Base-by-base conservation (phyloP, 768 basidiomycete species). In the Termitomyces sp. region DNA sequence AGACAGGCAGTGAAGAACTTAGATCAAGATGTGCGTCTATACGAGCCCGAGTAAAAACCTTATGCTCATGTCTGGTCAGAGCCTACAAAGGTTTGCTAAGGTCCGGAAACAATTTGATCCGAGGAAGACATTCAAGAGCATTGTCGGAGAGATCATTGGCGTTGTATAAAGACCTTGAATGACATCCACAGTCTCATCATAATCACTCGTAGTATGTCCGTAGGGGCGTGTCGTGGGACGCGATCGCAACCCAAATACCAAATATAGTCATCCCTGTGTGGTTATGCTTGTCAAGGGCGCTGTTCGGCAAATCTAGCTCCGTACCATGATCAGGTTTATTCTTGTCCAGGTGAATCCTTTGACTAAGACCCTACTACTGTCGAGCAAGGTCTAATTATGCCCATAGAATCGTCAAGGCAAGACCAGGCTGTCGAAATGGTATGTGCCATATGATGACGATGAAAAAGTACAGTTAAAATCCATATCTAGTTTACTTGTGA, bases 361-460 rank as follows among this genome's bases (percentile, higher is more conserved):
- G n/a, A 35, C 25, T 9, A 23, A 8, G 53, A 25, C 12, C 47
- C 0, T 23, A 16, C 32, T 30, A 19, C 4, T 28, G 42, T n/a
- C 30, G 34, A 17, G 30, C 44, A 34, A 21, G 16, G 34, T 45
- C 47, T 19, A 44, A 60, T 14, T 56, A 32, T n/a, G 17, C 21
- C 10, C 42, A 4, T 63, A 98, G 94, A 98, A 98, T 69, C 86
- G 96, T 40, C 97, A 99, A 76, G 97, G 97, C 17, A 99, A 99
- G 76, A 98, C 96, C 3, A 80, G 97, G 55, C 72, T 98, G 49
- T 94, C 93, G 10, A 98, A 98, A 73, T 99, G 96, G 96, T 98
- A 98, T 76, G 92, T 92, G 27, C 97, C 97, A 1, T 98, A 94
- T 63, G 95, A 98, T 64, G 97, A 99, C 67, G 97, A 99, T 64